These are phyloP conservation scores for Kondoa malvinella DNA, from an alignment of 768 basidiomycete genomes.

Conservation along the genomic window DNA sequence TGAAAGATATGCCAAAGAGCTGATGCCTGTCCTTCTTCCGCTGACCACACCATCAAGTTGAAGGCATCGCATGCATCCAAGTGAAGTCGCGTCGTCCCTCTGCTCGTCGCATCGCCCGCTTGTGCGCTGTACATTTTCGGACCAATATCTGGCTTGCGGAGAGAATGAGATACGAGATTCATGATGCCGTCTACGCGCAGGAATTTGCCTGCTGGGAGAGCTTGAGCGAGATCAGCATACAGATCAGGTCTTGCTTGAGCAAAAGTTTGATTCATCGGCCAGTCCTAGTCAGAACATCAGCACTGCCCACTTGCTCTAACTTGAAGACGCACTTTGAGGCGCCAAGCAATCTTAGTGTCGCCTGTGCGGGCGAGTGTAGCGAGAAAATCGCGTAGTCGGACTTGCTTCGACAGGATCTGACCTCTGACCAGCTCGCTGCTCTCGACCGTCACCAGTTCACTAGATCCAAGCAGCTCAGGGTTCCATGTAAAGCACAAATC, in stretches of 20 bases:
- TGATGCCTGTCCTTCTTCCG: neutral
- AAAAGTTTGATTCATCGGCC: neutral
- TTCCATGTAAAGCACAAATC: neutral
- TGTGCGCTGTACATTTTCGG: neutral
- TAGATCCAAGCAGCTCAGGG: neutral
- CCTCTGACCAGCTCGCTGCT: neutral
- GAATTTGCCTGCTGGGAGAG: neutral
- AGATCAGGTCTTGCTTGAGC: neutral
- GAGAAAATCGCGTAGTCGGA: neutral
- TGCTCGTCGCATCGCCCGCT: neutral
- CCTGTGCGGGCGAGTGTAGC: neutral
- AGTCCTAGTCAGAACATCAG: neutral
- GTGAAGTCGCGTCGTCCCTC: neutral
- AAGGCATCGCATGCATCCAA: neutral
- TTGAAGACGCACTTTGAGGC: neutral
- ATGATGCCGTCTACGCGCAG: neutral
- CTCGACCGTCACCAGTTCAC: neutral
- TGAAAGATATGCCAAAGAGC: neutral
- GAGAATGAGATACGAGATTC: neutral
- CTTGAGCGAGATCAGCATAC: neutral
- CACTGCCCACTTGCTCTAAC: neutral
- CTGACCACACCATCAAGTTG: neutral
- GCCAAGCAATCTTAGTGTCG: neutral
- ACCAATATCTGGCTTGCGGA: neutral
- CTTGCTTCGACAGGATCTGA: neutral